Percentiles rank a stretch among this genome's conserved stretches.
Conservation (phyloP, 2,329 filamentous ascomycete genomes). For the Escovopsis sp. region DNA sequence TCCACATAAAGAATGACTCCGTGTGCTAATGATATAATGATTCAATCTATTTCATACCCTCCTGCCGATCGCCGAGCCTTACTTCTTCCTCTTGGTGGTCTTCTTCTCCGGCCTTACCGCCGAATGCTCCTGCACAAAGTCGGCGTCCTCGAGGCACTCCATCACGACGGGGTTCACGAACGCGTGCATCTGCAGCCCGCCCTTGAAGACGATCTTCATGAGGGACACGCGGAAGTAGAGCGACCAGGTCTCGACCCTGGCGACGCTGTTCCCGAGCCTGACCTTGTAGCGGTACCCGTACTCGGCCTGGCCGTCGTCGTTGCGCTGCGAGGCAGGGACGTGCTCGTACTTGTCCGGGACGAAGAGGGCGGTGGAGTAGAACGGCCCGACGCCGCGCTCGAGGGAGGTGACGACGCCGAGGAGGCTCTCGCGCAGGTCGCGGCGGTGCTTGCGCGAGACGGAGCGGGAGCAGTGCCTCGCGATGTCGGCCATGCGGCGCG, state of each 20-base stretch:
- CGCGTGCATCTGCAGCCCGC: slow-evolving; percentile 26
- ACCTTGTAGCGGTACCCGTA: slow-evolving; percentile 39
- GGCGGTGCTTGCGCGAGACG: slow-evolving; percentile 34
- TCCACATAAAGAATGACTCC: too few species aligned
- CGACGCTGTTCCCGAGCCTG: slow-evolving; percentile 29
- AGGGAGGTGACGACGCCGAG: slow-evolving; percentile 39
- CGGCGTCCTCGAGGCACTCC: slow-evolving; percentile 23
- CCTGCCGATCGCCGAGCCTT: not conserved
- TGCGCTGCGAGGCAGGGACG: slow-evolving; percentile 25
- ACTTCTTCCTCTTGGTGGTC: slow-evolving; percentile 11
- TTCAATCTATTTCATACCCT: not conserved
- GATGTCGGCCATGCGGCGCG: slow-evolving; percentile 32
- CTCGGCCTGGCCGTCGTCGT: slow-evolving; percentile 29
- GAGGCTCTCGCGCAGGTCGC: slow-evolving; percentile 32
- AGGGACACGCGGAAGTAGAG: slow-evolving; percentile 32
- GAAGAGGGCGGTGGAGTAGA: slow-evolving; percentile 34
- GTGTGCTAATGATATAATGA: too few species aligned
- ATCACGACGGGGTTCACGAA: slow-evolving; percentile 24
- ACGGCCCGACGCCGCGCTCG: slow-evolving; percentile 38
- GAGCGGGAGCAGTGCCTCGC: slow-evolving; percentile 32
- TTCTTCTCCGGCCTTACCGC: slow-evolving; percentile 4
- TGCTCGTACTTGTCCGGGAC: slow-evolving; percentile 27
- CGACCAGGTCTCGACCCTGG: slow-evolving; percentile 37
- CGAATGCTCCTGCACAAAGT: slow-evolving; percentile 14
- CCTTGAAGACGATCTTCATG: slow-evolving; percentile 32